phyloP scores from a whole-genome alignment of 2,329 filamentous ascomycete genomes.

The Alternaria hordeiaustralica region DNA sequence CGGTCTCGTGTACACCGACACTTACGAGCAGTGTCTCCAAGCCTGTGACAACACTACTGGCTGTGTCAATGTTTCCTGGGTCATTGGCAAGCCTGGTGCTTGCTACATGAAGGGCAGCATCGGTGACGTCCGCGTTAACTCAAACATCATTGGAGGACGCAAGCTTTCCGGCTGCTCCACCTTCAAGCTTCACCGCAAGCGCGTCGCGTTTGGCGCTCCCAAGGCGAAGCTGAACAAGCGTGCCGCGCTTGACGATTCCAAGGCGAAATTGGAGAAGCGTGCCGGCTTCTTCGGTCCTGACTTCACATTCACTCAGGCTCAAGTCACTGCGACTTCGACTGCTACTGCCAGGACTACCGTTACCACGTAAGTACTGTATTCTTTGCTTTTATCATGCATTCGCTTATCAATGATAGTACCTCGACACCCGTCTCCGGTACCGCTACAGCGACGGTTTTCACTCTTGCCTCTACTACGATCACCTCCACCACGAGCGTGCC shows the following conservation, averaged over 20 bases:
- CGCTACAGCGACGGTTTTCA: not conserved
- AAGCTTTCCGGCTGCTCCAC: slow-evolving; percentile 13
- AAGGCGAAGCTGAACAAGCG: slow-evolving; percentile 9
- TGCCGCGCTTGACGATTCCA: not conserved
- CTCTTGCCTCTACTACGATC: not conserved
- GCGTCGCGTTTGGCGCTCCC: not conserved
- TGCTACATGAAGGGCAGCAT: slow-evolving; percentile 35
- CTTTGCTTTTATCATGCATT: not conserved
- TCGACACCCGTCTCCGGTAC: not conserved
- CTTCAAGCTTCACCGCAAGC: slow-evolving; percentile 21
- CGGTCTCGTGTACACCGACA: slow-evolving; percentile 8
- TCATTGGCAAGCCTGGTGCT: slow-evolving; percentile 17
- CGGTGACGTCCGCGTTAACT: slow-evolving; percentile 10
- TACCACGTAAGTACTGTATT: not conserved
- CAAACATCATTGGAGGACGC: slow-evolving; percentile 28
- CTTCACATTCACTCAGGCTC: not conserved
- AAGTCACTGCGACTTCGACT: not conserved
- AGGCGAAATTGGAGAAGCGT: not conserved
- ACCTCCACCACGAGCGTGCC: not conserved
- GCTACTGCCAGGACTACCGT: not conserved
- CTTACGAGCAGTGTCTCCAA: slow-evolving; percentile 24
- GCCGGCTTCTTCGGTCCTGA: slow-evolving; percentile 2
- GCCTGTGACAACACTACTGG: slow-evolving; percentile 25
- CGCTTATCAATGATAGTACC: slow-evolving; percentile 3
- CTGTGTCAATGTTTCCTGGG: slow-evolving; percentile 32